phyloP scores from a whole-genome alignment of 129 eudicot genomes.

The Chrysanthemum seticuspe region DNA sequence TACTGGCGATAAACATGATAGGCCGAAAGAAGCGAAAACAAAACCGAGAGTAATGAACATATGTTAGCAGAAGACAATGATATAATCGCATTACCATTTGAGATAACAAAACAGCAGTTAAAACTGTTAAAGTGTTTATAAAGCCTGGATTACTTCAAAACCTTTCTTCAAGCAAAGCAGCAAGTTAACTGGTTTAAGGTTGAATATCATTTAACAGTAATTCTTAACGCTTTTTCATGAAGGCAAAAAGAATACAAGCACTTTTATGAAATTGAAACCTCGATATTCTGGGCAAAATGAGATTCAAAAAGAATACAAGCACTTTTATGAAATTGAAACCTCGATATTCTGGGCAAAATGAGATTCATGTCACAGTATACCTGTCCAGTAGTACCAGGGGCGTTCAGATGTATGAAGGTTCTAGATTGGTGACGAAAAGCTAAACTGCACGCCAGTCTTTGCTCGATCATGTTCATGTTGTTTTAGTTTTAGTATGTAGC shows the following conservation, averaged over 20 bases:
- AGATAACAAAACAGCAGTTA: background rate
- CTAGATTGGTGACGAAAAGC: constrained; percentile 72
- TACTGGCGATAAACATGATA: background rate
- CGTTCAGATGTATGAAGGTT: constrained; percentile 14
- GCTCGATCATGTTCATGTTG: constrained; percentile 70
- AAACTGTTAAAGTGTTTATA: constrained; percentile 4
- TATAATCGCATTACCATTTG: background rate
- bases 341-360: background rate
- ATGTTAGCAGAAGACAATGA: constrained; percentile 5
- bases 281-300: background rate
- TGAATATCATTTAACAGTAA: constrained; percentile 13
- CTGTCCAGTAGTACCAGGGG: constrained; percentile 8
- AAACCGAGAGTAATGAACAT: background rate
- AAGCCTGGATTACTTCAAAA: background rate
- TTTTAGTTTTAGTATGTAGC: constrained; percentile 67
- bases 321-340: constrained; percentile 1
- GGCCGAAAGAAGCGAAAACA: background rate
- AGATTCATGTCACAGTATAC: constrained; percentile 3
- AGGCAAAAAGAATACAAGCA: constrained; percentile 10
- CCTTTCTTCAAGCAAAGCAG: constrained; percentile 9
- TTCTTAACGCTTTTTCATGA: background rate
- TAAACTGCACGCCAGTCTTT: constrained; percentile 80
- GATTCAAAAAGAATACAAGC: constrained; percentile 7
- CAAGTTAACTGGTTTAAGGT: background rate
- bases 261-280: background rate